A percentile compares a stretch with the other conserved stretches of the same genome.
These are phyloP conservation scores for Amaranthus tricolor DNA, from an alignment of 179 eudicot genomes.

Conservation along the genomic window DNA sequence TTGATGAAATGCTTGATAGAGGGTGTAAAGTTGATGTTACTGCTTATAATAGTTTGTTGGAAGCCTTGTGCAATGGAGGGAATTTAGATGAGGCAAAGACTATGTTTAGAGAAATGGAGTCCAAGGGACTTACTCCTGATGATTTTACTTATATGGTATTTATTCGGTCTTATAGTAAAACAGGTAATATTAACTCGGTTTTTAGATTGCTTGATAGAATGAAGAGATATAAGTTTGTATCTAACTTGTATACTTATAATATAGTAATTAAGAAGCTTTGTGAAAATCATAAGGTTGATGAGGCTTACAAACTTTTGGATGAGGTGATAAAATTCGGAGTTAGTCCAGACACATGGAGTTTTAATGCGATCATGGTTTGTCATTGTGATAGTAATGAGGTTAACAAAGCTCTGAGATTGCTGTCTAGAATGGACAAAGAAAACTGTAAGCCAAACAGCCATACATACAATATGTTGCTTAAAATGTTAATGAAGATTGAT, in stretches of 20 bases:
- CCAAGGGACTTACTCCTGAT: conserved; percentile 60
- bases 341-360: conserved; percentile 75
- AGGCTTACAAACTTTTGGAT: conserved; percentile 58
- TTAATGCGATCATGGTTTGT: conserved; percentile 56
- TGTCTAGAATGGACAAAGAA: conserved; percentile 61
- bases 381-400: conserved; percentile 77
- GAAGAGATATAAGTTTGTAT: conserved; percentile 67
- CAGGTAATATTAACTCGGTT: conserved; percentile 55
- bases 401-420: conserved; percentile 49
- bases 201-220: conserved; percentile 75
- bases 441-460: conserved; percentile 61
- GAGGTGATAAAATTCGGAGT: conserved; percentile 62
- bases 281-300: conserved; percentile 54
- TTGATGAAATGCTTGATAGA: conserved; percentile 78
- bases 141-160: conserved; percentile 76
- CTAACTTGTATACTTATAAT: conserved; percentile 79
- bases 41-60: conserved; percentile 72
- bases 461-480: conserved; percentile 79
- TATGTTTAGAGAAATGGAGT: conserved; percentile 56
- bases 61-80: conserved; percentile 68
- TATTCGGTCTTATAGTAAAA: conserved; percentile 67
- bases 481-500: conserved; percentile 70
- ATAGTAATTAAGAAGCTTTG: conserved; percentile 60
- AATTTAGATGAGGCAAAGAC: conserved; percentile 61
- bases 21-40: conserved; percentile 64